phyloP scores from a whole-genome alignment of 2,329 filamentous ascomycete species.

The Colletotrichum camelliae region DNA sequence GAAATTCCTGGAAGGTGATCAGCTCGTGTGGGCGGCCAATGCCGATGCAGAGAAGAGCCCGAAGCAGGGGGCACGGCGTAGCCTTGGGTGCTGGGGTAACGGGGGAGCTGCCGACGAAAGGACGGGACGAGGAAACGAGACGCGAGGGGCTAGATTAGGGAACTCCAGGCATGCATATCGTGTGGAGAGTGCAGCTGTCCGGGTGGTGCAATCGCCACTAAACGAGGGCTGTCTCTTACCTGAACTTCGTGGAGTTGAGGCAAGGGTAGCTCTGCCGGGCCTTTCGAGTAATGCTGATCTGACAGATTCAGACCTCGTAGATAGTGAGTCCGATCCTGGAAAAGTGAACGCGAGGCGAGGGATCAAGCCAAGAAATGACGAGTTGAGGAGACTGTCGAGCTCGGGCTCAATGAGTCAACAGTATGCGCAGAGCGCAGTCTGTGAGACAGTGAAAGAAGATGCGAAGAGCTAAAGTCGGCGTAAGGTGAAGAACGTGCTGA shows the following conservation, averaged over 20 bases:
- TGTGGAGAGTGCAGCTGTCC: slow-evolving; percentile 17
- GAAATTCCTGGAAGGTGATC: slow-evolving; percentile 22
- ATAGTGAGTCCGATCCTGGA: background rate
- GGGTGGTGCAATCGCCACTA: slow-evolving; percentile 16
- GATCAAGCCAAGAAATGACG: background rate
- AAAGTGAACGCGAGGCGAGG: background rate
- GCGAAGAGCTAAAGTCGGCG: background rate
- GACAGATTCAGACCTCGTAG: background rate
- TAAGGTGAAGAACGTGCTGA: background rate
- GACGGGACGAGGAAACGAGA: slow-evolving; percentile 17
- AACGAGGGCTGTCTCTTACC: slow-evolving; percentile 17
- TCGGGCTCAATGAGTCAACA: background rate
- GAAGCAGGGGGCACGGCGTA: slow-evolving; percentile 16
- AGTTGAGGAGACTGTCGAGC: background rate
- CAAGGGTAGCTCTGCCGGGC: background rate
- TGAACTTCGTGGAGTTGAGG: background rate
- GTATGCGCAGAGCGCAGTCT: background rate
- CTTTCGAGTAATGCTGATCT: background rate
- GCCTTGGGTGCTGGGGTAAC: slow-evolving; percentile 10
- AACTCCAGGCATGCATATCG: slow-evolving; percentile 16
- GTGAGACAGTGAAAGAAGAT: background rate
- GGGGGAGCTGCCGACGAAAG: slow-evolving; percentile 19
- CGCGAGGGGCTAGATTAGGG: slow-evolving; percentile 15
- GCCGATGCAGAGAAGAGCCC: slow-evolving; percentile 22
- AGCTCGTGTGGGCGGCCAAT: slow-evolving; percentile 21